Percentiles rank a stretch among this genome's conserved stretches.
phyloP scores from a whole-genome alignment of 352 stramenopile genomes.

The Pythium apleroticum region DNA sequence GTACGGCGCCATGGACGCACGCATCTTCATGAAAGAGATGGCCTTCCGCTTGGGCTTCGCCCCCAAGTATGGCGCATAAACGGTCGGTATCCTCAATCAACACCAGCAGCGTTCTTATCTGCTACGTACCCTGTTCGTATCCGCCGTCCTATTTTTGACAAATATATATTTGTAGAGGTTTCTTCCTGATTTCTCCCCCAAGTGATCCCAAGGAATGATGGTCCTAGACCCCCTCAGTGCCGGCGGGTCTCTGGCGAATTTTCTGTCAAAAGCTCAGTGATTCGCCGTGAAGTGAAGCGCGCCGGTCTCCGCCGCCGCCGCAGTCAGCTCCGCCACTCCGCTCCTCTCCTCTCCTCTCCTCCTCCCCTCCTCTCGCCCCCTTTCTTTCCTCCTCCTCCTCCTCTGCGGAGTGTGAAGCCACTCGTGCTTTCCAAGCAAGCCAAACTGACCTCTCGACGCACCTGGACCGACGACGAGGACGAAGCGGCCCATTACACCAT shows the following conservation, averaged over 20 bases:
- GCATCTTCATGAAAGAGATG: slow-evolving; percentile 76
- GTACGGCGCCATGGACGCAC: slow-evolving; percentile 71
- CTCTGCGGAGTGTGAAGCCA: slow-evolving; percentile 16
- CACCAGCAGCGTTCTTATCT: neutral
- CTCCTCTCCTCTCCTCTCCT: neutral
- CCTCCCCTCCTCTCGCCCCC: neutral
- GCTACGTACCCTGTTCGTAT: neutral
- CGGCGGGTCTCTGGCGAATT: neutral
- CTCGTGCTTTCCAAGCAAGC: slow-evolving; percentile 11
- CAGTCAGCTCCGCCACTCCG: slow-evolving; percentile 11
- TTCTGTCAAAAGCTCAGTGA: neutral
- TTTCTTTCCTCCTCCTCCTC: neutral
- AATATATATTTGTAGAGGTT: slow-evolving; percentile 6
- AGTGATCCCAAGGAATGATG: slow-evolving; percentile 5
- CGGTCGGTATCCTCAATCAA: neutral
- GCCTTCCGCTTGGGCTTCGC: slow-evolving; percentile 74
- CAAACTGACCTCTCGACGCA: slow-evolving; percentile 23
- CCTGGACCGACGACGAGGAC: slow-evolving; percentile 30
- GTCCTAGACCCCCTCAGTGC: neutral
- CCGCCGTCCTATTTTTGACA: neutral
- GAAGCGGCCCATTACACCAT: slow-evolving; percentile 37
- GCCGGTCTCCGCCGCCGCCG: neutral
- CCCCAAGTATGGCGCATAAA: slow-evolving; percentile 75
- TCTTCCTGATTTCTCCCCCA: neutral
- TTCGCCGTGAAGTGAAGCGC: neutral